Evolutionary conservation across 768 basidiomycete genomes (phyloP).

Genomic region (Calocera cornea): DNA sequence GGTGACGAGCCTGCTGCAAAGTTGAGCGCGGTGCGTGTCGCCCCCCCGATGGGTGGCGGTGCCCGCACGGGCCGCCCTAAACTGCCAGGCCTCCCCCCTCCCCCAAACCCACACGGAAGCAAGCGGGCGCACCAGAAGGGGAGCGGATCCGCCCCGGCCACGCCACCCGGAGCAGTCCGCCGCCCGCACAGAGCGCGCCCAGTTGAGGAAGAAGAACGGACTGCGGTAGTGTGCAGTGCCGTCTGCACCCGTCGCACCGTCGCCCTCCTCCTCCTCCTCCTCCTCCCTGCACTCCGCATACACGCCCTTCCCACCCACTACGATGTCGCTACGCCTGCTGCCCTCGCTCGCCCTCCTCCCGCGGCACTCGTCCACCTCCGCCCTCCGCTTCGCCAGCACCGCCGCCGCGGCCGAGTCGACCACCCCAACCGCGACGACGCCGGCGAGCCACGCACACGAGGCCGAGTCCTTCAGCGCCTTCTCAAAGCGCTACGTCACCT

Average conservation of each 20-base stretch:
- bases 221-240: neutral
- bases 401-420: neutral
- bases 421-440: neutral
- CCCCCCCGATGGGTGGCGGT: neutral
- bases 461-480: constrained; percentile 91
- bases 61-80: constrained; percentile 3
- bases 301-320: neutral
- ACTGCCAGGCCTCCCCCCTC: neutral
- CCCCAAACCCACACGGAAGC: neutral
- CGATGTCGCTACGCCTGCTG: neutral
- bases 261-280: neutral
- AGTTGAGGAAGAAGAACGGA: too few relatives aligned
- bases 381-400: neutral
- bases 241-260: neutral
- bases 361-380: neutral
- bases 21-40: neutral
- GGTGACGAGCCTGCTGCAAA: neutral
- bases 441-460: constrained; percentile 40
- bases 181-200: too few relatives aligned
- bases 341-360: neutral
- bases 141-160: neutral
- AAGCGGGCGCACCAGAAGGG: neutral
- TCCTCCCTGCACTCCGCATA: neutral
- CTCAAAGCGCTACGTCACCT: constrained; percentile 82
- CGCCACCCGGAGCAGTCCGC: neutral